A percentile compares a stretch with the other conserved stretches of the same genome.
Evolutionary conservation across 768 basidiomycete genomes (phyloP).

Genomic region (Podaxis sp.): DNA sequence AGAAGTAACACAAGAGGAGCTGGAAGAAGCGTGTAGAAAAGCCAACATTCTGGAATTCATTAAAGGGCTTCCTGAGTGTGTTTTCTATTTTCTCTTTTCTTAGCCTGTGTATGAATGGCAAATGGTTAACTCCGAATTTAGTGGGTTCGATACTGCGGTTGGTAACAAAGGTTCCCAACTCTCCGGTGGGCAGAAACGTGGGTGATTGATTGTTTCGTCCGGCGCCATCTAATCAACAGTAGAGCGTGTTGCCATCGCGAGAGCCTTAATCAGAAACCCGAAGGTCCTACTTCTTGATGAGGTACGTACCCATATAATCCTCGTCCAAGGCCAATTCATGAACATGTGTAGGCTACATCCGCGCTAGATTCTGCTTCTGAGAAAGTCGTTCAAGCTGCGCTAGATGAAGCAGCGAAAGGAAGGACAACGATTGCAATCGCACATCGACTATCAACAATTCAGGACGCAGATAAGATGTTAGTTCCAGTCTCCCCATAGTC

Average conservation of each 20-base stretch:
- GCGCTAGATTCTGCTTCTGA: constrained; percentile 83
- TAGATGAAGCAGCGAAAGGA: constrained; percentile 84
- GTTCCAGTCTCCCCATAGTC: constrained; percentile 20
- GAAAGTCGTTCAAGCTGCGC: constrained; percentile 84
- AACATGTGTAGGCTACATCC: constrained; percentile 54
- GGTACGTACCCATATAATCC: constrained; percentile 10
- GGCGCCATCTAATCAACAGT: background rate
- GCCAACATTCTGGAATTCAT: constrained; percentile 89
- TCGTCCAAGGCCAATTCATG: background rate
- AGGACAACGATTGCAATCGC: constrained; percentile 90
- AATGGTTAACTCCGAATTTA: constrained; percentile 13
- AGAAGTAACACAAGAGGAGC: constrained; percentile 76
- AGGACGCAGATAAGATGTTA: constrained; percentile 82
- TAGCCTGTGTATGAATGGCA: background rate
- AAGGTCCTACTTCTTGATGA: constrained; percentile 79
- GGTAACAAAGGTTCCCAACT: constrained; percentile 81
- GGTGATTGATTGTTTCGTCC: constrained; percentile 19
- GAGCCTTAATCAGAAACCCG: constrained; percentile 79
- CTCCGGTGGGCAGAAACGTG: constrained; percentile 78
- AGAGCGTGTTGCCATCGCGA: constrained; percentile 71
- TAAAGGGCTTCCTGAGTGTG: constrained; percentile 68
- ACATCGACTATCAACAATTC: constrained; percentile 83
- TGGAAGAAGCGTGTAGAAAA: constrained; percentile 72
- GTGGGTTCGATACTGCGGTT: constrained; percentile 82
- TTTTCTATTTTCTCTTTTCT: constrained; percentile 1